Conservation (phyloP, 2,329 filamentous ascomycete genomes). For the Cladorrhinum sp. region DNA sequence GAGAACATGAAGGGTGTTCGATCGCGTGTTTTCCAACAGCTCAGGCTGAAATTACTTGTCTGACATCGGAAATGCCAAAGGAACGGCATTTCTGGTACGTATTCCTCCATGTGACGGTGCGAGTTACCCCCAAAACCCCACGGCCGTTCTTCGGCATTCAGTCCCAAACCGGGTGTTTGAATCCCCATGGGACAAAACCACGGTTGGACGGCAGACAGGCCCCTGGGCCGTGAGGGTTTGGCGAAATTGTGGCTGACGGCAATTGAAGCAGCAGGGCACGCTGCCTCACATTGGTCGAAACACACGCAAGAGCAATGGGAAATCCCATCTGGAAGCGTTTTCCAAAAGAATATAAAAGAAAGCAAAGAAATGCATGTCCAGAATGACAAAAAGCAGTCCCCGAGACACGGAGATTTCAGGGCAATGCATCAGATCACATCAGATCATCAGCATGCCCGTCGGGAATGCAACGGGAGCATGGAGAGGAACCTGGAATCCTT, state of each 20-base stretch:
- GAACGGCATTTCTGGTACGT: background rate
- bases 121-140: background rate
- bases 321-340: background rate
- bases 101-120: background rate
- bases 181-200: background rate
- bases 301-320: background rate
- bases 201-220: background rate
- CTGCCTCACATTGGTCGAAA: background rate
- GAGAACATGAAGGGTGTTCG: too few relatives aligned
- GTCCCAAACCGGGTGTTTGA: slow-evolving; percentile 13
- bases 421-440: background rate
- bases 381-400: background rate
- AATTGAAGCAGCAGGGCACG: background rate
- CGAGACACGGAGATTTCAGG: background rate
- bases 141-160: slow-evolving; percentile 20
- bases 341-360: background rate
- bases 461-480: slow-evolving; percentile 6
- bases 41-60: background rate
- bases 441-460: background rate
- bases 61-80: background rate
- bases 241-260: slow-evolving; percentile 10
- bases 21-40: background rate
- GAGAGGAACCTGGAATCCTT: background rate
- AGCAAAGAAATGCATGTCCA: background rate
- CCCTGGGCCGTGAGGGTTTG: slow-evolving; percentile 1